A percentile compares a stretch with the other conserved stretches of the same genome.
Conservation (phyloP, 2,329 filamentous ascomycete species). For the Colletotrichum falcatum region DNA sequence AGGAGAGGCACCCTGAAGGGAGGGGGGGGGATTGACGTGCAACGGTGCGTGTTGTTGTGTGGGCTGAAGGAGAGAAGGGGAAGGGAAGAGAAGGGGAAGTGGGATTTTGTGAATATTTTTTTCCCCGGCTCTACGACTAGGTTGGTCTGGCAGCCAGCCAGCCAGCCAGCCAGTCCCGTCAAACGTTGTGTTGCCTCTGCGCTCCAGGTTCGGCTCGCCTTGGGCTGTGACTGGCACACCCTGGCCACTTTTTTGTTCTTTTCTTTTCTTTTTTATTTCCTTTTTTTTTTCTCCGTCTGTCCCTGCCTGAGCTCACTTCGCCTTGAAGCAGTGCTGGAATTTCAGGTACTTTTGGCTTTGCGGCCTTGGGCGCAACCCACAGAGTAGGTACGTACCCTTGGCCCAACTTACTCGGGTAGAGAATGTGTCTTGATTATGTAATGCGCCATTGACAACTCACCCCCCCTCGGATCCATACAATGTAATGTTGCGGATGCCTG, state of each 20-base stretch:
- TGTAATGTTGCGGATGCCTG: too few relatives aligned
- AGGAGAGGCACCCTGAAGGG: slow-evolving; percentile 55
- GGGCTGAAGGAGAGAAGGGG: slow-evolving; percentile 41
- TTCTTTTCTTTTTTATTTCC: neutral
- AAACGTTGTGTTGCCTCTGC: slow-evolving; percentile 31
- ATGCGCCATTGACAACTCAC: neutral
- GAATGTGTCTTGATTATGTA: slow-evolving; percentile 6
- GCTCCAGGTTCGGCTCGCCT: slow-evolving; percentile 31
- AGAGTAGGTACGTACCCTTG: neutral
- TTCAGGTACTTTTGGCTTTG: neutral
- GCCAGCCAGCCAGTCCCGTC: neutral
- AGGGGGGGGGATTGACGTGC: slow-evolving; percentile 57
- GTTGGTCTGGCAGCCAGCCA: slow-evolving; percentile 16
- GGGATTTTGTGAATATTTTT: slow-evolving; percentile 42
- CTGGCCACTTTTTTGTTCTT: slow-evolving; percentile 22
- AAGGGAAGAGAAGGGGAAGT: slow-evolving; percentile 39
- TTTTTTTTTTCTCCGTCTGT: neutral
- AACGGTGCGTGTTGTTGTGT: slow-evolving; percentile 52
- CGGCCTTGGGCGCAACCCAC: neutral
- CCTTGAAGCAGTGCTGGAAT: neutral
- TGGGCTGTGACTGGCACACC: slow-evolving; percentile 31
- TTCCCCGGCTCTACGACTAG: too few relatives aligned
- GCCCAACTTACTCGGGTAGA: neutral
- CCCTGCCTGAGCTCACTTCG: slow-evolving; percentile 20
- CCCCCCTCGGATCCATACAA: neutral